phyloP scores from a whole-genome alignment of 108 stramenopile genomes.

The Cyclotella baltica region DNA sequence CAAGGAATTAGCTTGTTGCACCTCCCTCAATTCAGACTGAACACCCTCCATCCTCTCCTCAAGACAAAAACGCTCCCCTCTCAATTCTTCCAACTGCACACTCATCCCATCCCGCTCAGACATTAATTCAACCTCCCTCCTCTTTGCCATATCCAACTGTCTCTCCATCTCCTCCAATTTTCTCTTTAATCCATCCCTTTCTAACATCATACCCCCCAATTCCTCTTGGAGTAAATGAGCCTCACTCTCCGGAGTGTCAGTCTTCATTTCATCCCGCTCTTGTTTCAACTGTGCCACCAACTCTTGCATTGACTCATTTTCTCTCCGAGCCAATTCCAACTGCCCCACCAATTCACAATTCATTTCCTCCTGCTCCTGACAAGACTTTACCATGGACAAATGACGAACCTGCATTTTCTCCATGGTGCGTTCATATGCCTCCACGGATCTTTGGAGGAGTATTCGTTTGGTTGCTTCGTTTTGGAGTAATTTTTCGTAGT shows the following conservation, averaged over 20 bases:
- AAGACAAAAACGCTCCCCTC: slow-evolving; percentile 4
- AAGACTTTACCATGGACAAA: slow-evolving; percentile 11
- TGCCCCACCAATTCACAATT: not conserved
- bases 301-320: slow-evolving; percentile 29
- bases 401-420: slow-evolving; percentile 21
- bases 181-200: slow-evolving; percentile 31
- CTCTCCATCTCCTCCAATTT: slow-evolving; percentile 20
- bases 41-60: slow-evolving; percentile 16
- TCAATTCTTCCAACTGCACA: not conserved
- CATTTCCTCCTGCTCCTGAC: slow-evolving; percentile 30
- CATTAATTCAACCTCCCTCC: not conserved
- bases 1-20: not conserved
- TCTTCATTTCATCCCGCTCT: slow-evolving; percentile 25
- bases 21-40: slow-evolving; percentile 13
- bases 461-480: slow-evolving; percentile 72
- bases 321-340: slow-evolving; percentile 16
- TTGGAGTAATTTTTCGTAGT: slow-evolving; percentile 68
- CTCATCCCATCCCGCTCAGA: not conserved
- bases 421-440: slow-evolving; percentile 38
- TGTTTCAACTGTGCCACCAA: slow-evolving; percentile 25
- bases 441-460: slow-evolving; percentile 67
- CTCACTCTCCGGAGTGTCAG: slow-evolving; percentile 15
- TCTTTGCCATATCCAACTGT: not conserved
- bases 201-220: slow-evolving; percentile 14
- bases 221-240: slow-evolving; percentile 43